phyloP scores from a whole-genome alignment of 2,329 filamentous ascomycete species.

The Venturiaceae sp. region DNA sequence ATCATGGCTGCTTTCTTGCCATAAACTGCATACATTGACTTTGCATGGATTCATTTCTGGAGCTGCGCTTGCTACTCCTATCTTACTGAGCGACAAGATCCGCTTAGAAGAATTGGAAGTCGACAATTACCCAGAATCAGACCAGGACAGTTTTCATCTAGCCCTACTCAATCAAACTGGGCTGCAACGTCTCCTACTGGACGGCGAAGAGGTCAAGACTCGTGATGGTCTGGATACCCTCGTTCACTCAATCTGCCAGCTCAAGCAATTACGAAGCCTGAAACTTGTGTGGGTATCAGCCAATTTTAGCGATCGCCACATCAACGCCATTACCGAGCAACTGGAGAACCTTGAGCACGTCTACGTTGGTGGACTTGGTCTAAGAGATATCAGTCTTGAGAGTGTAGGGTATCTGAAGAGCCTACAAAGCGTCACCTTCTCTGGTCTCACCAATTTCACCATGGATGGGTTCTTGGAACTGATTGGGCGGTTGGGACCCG shows the following conservation, averaged over 20 bases:
- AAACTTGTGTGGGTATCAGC: conserved; percentile 39
- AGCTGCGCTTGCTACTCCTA: conserved; percentile 40
- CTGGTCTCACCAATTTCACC: conserved; percentile 46
- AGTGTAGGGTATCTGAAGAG: conserved; percentile 35
- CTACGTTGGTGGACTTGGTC: conserved; percentile 44
- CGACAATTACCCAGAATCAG: conserved; percentile 36
- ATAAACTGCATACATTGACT: conserved; percentile 38
- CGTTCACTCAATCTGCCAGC: conserved; percentile 39
- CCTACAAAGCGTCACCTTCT: conserved; percentile 44
- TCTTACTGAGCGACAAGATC: conserved; percentile 37
- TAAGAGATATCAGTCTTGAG: conserved; percentile 39
- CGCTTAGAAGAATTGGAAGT: conserved; percentile 39
- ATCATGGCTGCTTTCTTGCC: conserved; percentile 46
- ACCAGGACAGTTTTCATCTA: conserved; percentile 42
- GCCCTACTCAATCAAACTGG: conserved; percentile 40
- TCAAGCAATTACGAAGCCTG: conserved; percentile 43
- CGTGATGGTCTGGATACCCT: conserved; percentile 39
- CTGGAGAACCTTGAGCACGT: conserved; percentile 45
- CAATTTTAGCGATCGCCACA: conserved; percentile 39
- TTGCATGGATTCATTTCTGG: conserved; percentile 42
- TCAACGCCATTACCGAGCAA: conserved; percentile 35
- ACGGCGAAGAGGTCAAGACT: conserved; percentile 37
- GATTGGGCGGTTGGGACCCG: conserved; percentile 27
- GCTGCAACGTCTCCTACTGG: conserved; percentile 36
- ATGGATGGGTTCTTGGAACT: conserved; percentile 38